phyloP scores from a whole-genome alignment of 257 asterid genomes.

The Solanum stenotomum region DNA sequence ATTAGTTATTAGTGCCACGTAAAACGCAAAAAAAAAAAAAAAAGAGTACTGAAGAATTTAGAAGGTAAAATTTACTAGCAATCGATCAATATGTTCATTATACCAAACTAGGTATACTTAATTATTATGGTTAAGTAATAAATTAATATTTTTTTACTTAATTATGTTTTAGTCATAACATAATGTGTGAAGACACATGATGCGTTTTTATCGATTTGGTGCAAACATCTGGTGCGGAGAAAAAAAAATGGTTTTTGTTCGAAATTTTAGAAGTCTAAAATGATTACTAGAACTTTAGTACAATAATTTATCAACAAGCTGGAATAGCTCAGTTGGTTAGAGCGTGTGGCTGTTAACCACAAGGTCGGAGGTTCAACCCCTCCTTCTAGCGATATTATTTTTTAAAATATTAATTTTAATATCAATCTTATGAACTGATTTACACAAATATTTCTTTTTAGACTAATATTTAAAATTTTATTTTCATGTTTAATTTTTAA shows the following conservation, averaged over 20 bases:
- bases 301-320: too few species aligned
- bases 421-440: not conserved
- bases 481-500: too few species aligned
- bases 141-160: too few species aligned
- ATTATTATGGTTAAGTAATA: not conserved
- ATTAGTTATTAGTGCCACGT: not conserved
- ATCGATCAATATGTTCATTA: not conserved
- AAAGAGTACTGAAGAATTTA: not conserved
- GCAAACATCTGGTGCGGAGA: not conserved
- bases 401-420: too few species aligned
- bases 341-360: conserved; percentile 99
- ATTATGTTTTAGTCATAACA: not conserved
- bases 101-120: not conserved
- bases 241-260: too few species aligned
- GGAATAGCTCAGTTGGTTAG: conserved; percentile 93
- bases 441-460: too few species aligned
- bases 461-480: not conserved
- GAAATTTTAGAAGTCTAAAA: not conserved
- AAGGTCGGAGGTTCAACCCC: conserved; percentile 97
- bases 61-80: not conserved
- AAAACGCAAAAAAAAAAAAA: not conserved
- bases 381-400: conserved; percentile 35
- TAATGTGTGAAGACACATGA: not conserved
- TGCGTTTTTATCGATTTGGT: not conserved
- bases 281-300: not conserved